Evolutionary conservation across 169 alveolate species (phyloP).

Genomic region (Prorocentrum cordatum): DNA sequence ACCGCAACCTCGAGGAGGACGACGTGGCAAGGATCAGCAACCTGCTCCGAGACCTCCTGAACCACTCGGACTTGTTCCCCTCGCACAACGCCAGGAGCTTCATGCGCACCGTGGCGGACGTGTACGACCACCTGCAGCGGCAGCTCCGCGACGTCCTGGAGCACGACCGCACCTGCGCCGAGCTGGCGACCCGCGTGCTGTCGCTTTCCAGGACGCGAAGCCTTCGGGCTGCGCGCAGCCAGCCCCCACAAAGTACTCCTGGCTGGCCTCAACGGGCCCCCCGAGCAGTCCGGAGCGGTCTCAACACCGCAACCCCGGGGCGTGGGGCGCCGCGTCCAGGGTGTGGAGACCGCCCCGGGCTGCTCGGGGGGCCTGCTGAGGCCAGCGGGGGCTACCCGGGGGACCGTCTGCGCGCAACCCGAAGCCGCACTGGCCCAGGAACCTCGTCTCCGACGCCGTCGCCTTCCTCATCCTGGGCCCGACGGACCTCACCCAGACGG

Average conservation of each 20-base stretch:
- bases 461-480: constrained; percentile 21
- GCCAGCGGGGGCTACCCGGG: too few species aligned
- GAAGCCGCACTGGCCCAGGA: too few species aligned
- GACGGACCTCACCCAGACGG: constrained; percentile 47
- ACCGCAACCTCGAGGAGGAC: constrained; percentile 11
- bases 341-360: too few species aligned
- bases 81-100: not conserved
- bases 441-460: constrained; percentile 22
- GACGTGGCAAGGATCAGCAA: constrained; percentile 21
- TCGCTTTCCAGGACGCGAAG: too few species aligned
- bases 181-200: not conserved
- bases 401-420: too few species aligned
- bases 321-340: too few species aligned
- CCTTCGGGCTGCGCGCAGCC: too few species aligned
- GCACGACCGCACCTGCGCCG: constrained; percentile 48
- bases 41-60: constrained; percentile 18
- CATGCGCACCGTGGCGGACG: constrained; percentile 3
- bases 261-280: too few species aligned
- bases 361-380: too few species aligned
- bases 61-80: constrained; percentile 27
- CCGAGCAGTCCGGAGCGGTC: too few species aligned
- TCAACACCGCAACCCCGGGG: too few species aligned
- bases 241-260: too few species aligned
- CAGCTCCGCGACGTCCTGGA: constrained; percentile 47
- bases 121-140: constrained; percentile 31